Conservation (phyloP, 2,329 filamentous ascomycete genomes). For the Sporothrix sp. region DNA sequence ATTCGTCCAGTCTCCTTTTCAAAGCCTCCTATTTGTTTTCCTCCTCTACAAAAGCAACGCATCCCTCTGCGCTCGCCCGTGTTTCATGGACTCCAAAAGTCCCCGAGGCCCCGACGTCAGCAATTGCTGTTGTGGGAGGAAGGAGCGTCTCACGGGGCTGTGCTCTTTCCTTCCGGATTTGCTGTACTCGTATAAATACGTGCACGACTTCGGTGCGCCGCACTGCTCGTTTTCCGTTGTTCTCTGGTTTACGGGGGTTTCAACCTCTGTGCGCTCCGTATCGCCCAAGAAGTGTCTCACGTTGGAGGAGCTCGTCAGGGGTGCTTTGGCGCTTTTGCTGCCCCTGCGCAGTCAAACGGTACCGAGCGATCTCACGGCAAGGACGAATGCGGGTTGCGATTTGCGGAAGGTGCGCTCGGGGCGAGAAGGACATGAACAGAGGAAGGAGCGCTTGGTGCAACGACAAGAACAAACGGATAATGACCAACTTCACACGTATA, state of each 20-base stretch:
- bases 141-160: neutral
- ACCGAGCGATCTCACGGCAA: neutral
- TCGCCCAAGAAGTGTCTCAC: neutral
- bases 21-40: neutral
- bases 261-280: too few relatives aligned
- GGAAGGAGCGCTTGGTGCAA: neutral
- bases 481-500: too few relatives aligned
- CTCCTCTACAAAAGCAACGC: too few relatives aligned
- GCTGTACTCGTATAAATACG: too few relatives aligned
- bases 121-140: neutral
- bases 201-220: neutral
- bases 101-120: slow-evolving; percentile 2
- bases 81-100: slow-evolving; percentile 4
- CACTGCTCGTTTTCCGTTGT: neutral
- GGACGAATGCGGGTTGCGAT: neutral
- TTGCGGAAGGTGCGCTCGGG: neutral
- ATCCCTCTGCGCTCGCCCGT: too few relatives aligned
- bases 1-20: neutral
- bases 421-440: neutral
- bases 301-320: neutral
- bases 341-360: neutral
- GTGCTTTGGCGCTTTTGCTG: neutral
- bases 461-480: too few relatives aligned
- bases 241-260: neutral
- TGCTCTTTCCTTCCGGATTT: neutral